Evolutionary conservation across 1,139 yeast genomes (phyloP).

Genomic region (Arxiozyma slooffiae): DNA sequence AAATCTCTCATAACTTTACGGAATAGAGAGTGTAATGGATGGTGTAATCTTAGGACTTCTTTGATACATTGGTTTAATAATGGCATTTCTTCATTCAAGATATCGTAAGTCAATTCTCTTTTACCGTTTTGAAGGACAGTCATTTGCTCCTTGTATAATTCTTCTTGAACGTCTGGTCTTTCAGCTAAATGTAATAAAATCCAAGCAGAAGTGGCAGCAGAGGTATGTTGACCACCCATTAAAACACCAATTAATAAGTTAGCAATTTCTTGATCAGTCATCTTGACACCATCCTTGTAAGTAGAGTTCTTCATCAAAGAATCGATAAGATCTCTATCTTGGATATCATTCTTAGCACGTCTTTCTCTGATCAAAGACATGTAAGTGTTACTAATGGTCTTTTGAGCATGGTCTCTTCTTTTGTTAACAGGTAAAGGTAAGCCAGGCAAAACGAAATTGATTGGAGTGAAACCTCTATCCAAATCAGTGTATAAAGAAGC

Average conservation of each 20-base stretch:
- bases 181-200: constrained; percentile 82
- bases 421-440: constrained; percentile 81
- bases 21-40: constrained; percentile 92
- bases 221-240: constrained; percentile 99
- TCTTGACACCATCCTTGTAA: constrained; percentile 84
- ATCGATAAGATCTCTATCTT: constrained; percentile 82
- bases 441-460: constrained; percentile 90
- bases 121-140: constrained; percentile 49
- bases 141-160: constrained; percentile 63
- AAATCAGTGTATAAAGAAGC: constrained; percentile 82
- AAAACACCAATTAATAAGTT: constrained; percentile 87
- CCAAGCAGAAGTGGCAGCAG: constrained; percentile 96
- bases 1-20: constrained; percentile 77
- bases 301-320: constrained; percentile 71
- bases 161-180: constrained; percentile 73
- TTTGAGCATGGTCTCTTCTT: constrained; percentile 82
- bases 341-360: constrained; percentile 64
- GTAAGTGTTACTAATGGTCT: constrained; percentile 68
- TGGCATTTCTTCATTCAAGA: constrained; percentile 63
- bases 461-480: constrained; percentile 93
- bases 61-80: constrained; percentile 72
- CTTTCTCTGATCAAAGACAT: constrained; percentile 67
- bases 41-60: constrained; percentile 90
- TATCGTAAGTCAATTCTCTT: constrained; percentile 65
- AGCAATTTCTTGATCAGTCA: constrained; percentile 94